Evolutionary conservation across 2,329 filamentous ascomycete genomes (phyloP).

Genomic region (Cercospora sp.): DNA sequence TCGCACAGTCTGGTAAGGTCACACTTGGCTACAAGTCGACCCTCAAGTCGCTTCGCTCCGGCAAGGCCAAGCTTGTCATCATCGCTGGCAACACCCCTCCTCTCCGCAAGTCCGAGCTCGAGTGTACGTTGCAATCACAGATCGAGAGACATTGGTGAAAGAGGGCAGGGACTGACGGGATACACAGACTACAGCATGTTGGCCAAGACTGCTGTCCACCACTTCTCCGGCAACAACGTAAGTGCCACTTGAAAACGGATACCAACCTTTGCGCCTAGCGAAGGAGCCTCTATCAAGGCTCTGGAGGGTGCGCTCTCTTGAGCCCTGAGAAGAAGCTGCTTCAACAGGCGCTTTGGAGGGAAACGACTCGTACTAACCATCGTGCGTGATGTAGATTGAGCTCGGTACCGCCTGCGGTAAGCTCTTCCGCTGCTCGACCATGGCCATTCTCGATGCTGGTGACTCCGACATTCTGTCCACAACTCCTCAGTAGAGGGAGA

Average conservation of each 20-base stretch:
- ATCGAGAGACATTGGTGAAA: slow-evolving; percentile 23
- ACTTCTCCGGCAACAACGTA: slow-evolving; percentile 99
- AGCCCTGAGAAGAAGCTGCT: slow-evolving; percentile 86
- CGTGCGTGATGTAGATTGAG: slow-evolving; percentile 71
- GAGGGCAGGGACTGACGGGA: slow-evolving; percentile 22
- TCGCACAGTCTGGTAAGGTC: slow-evolving; percentile 59
- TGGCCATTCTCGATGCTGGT: slow-evolving; percentile 94
- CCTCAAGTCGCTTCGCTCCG: slow-evolving; percentile 85
- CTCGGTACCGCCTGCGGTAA: slow-evolving; percentile 98
- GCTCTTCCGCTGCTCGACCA: slow-evolving; percentile 96
- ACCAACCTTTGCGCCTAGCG: slow-evolving; percentile 34
- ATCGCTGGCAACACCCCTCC: slow-evolving; percentile 95
- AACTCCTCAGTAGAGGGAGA: slow-evolving; percentile 50
- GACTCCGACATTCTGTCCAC: slow-evolving; percentile 94
- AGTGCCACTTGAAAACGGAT: slow-evolving; percentile 51
- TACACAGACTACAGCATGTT: slow-evolving; percentile 76
- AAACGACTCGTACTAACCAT: slow-evolving; percentile 53
- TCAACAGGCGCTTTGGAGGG: slow-evolving; percentile 75
- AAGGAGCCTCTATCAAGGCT: slow-evolving; percentile 40
- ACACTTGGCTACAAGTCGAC: slow-evolving; percentile 87
- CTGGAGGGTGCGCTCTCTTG: slow-evolving; percentile 43
- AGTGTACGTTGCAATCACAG: slow-evolving; percentile 59
- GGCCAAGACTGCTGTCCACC: slow-evolving; percentile 92
- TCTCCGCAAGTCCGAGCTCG: slow-evolving; percentile 89
- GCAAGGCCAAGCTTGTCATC: slow-evolving; percentile 98